phyloP scores from a whole-genome alignment of 768 basidiomycete species.

The Collybia sordida region DNA sequence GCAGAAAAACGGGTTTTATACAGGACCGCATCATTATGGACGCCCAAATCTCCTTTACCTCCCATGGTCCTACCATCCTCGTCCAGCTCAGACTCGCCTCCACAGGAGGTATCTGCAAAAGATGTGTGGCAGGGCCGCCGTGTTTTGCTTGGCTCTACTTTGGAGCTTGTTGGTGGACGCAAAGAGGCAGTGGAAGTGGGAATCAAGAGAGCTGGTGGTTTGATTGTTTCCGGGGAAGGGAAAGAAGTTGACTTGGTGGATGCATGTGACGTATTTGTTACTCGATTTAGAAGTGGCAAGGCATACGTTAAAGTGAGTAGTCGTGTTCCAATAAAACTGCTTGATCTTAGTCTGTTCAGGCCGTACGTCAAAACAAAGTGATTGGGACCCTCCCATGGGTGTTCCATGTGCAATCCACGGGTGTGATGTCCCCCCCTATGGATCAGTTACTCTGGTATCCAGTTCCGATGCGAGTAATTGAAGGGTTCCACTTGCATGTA shows the following conservation, averaged over 20 bases:
- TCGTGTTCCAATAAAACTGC: neutral
- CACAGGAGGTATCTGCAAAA: slow-evolving; percentile 13
- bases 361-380: slow-evolving; percentile 52
- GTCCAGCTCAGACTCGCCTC: slow-evolving; percentile 7
- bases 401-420: slow-evolving; percentile 71
- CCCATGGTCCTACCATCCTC: slow-evolving; percentile 1
- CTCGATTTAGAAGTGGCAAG: slow-evolving; percentile 63
- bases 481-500: slow-evolving; percentile 62
- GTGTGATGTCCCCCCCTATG: slow-evolving; percentile 58
- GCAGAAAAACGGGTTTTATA: slow-evolving; percentile 30
- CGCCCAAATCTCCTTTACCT: slow-evolving; percentile 20
- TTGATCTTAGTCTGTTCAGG: slow-evolving; percentile 38
- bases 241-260: slow-evolving; percentile 42
- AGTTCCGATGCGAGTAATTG: slow-evolving; percentile 58
- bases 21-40: slow-evolving; percentile 27
- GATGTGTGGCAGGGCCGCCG: slow-evolving; percentile 60
- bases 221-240: slow-evolving; percentile 29
- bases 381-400: slow-evolving; percentile 86
- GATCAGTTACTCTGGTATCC: slow-evolving; percentile 87
- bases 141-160: slow-evolving; percentile 59
- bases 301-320: slow-evolving; percentile 69
- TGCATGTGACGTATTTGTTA: slow-evolving; percentile 73
- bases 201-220: slow-evolving; percentile 62
- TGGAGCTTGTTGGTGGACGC: slow-evolving; percentile 51
- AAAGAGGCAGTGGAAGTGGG: slow-evolving; percentile 56